Conservation (phyloP, 2,329 filamentous ascomycete species). For the Pseudogymnoascus sp. region DNA sequence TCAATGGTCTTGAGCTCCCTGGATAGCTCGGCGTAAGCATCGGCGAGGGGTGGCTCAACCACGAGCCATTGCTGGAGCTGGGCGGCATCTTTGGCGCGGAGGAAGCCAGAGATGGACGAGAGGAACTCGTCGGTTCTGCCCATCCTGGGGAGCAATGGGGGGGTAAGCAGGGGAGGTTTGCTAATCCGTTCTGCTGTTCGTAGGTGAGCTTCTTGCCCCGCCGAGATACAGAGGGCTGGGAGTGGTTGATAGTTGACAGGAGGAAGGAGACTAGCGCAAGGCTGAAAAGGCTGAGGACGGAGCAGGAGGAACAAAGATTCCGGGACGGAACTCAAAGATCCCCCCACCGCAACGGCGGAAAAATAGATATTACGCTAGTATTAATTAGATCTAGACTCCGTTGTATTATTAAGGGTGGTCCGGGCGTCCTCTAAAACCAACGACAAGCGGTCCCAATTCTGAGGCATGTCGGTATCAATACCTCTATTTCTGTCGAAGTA, state of each 20-base stretch:
- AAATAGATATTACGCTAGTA: background rate
- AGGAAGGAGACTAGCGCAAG: background rate
- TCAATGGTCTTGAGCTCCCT: conserved; percentile 57
- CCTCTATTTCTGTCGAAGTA: background rate
- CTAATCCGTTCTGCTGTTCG: background rate
- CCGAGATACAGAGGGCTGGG: background rate
- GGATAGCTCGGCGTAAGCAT: conserved; percentile 62
- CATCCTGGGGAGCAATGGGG: conserved; percentile 35
- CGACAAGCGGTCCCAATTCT: background rate
- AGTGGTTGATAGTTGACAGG: background rate
- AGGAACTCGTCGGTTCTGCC: conserved; percentile 64
- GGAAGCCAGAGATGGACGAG: conserved; percentile 52
- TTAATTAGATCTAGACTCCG: background rate
- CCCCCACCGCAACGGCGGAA: background rate
- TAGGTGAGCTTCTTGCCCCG: background rate
- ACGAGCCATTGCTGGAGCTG: conserved; percentile 64
- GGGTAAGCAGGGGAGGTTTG: background rate
- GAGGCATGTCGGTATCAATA: background rate
- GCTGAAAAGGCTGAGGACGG: conserved; percentile 7
- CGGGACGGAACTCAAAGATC: background rate
- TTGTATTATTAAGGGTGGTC: background rate
- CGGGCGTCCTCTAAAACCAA: background rate
- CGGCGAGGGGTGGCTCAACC: conserved; percentile 64
- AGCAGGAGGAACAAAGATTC: background rate
- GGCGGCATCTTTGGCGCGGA: conserved; percentile 57